A percentile compares a stretch with the other conserved stretches of the same genome.
phyloP scores from a whole-genome alignment of 1,284 basidiomycete species.

The Peniophora sp. region DNA sequence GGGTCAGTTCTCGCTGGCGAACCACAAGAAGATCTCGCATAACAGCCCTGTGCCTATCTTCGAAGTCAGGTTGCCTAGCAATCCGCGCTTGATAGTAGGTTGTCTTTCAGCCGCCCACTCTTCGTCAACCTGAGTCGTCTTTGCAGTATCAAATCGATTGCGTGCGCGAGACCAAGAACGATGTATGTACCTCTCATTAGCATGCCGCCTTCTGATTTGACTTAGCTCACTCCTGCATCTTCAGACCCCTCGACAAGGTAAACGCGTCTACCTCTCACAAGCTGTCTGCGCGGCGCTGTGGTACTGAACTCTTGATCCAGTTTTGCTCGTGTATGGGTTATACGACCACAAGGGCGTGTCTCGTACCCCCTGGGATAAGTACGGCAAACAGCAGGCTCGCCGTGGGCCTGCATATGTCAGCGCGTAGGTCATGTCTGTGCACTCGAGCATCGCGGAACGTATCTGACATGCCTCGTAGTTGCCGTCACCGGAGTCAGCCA shows the following conservation, averaged over 20 bases:
- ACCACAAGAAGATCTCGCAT: slow-evolving; percentile 42
- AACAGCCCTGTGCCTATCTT: slow-evolving; percentile 41
- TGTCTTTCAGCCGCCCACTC: neutral
- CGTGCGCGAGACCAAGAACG: slow-evolving; percentile 31
- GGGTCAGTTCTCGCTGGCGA: slow-evolving; percentile 50
- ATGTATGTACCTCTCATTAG: slow-evolving; percentile 23
- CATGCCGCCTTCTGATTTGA: neutral
- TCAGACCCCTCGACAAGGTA: slow-evolving; percentile 16
- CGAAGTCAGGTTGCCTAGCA: slow-evolving; percentile 49
- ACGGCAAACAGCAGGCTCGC: slow-evolving; percentile 33
- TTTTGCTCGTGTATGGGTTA: slow-evolving; percentile 45
- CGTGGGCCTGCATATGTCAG: slow-evolving; percentile 38
- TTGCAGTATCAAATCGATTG: slow-evolving; percentile 55
- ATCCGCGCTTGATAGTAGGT: slow-evolving; percentile 45
- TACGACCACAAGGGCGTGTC: slow-evolving; percentile 45
- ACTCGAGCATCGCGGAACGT: neutral
- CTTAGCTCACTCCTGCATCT: neutral
- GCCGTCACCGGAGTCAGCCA: neutral
- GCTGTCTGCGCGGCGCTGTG: slow-evolving; percentile 12
- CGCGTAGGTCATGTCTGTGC: slow-evolving; percentile 18
- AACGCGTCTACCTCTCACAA: slow-evolving; percentile 43
- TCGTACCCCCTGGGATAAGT: slow-evolving; percentile 38
- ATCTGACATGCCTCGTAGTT: neutral
- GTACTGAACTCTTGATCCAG: slow-evolving; percentile 19
- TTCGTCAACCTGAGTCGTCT: neutral